Evolutionary conservation across 1,139 yeast genomes (phyloP).

Genomic region (Geotrichum cucujoidarum): DNA sequence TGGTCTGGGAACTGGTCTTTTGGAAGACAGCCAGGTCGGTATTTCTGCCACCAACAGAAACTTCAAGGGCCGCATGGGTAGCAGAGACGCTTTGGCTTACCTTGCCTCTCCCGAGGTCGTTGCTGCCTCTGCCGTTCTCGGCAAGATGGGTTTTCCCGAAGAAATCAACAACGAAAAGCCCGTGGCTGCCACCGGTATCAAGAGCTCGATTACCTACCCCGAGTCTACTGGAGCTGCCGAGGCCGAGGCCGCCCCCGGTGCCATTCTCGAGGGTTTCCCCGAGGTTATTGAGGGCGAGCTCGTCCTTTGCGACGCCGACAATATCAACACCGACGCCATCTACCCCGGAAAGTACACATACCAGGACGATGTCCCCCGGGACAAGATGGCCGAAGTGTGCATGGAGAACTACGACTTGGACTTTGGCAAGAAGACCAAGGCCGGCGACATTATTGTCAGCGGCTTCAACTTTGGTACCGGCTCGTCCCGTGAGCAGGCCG

Average conservation of each 20-base stretch:
- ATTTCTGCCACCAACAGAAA: slow-evolving; percentile 97
- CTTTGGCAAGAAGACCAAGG: slow-evolving; percentile 69
- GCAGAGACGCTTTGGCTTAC: slow-evolving; percentile 91
- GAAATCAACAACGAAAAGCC: slow-evolving; percentile 63
- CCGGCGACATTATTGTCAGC: slow-evolving; percentile 84
- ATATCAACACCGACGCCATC: slow-evolving; percentile 96
- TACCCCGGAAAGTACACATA: slow-evolving; percentile 98
- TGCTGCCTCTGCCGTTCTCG: slow-evolving; percentile 93
- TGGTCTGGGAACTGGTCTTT: slow-evolving; percentile 89
- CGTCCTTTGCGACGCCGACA: slow-evolving; percentile 93
- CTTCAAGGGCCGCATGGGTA: slow-evolving; percentile 99
- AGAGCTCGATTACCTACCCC: slow-evolving; percentile 43
- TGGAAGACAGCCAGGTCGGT: slow-evolving; percentile 95
- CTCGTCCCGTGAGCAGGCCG: slow-evolving; percentile 98
- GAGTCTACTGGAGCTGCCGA: slow-evolving; percentile 27
- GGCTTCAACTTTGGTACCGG: slow-evolving; percentile 98
- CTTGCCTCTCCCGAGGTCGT: slow-evolving; percentile 97
- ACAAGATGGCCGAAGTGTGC: slow-evolving; percentile 97
- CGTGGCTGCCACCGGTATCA: slow-evolving; percentile 45
- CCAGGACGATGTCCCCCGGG: slow-evolving; percentile 91
- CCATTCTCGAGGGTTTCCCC: slow-evolving; percentile 86
- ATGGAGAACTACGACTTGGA: slow-evolving; percentile 97
- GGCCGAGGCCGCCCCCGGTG: slow-evolving; percentile 44
- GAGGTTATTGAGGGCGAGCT: slow-evolving; percentile 82
- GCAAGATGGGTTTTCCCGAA: slow-evolving; percentile 88